phyloP scores from a whole-genome alignment of 768 basidiomycete genomes.

The Trametes coccinea region DNA sequence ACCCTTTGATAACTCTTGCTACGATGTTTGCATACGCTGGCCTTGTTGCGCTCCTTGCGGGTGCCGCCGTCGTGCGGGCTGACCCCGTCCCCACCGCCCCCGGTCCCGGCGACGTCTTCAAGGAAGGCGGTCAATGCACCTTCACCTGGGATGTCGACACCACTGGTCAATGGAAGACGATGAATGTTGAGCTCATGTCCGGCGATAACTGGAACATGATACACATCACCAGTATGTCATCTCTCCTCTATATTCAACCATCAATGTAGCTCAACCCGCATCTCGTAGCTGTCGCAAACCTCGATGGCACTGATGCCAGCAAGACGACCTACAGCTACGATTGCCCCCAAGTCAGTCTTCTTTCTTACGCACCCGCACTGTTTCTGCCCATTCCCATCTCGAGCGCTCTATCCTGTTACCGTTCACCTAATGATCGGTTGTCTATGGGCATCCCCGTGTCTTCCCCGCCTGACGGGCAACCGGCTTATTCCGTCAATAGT shows the following conservation, averaged over 20 bases:
- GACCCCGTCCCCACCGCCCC: conserved; percentile 62
- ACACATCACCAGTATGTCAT: conserved; percentile 57
- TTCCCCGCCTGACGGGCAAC: neutral
- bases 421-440: neutral
- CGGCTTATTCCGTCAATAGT: neutral
- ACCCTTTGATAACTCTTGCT: neutral
- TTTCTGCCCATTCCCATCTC: neutral
- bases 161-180: conserved; percentile 64
- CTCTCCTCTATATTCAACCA: neutral
- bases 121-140: conserved; percentile 54
- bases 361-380: neutral
- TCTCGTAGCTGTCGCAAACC: conserved; percentile 56
- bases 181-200: conserved; percentile 80
- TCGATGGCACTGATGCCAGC: conserved; percentile 56
- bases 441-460: neutral
- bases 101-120: conserved; percentile 57
- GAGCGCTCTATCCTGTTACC: neutral
- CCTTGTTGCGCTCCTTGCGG: conserved; percentile 27
- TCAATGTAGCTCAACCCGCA: conserved; percentile 13
- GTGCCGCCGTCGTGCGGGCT: conserved; percentile 47
- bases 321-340: conserved; percentile 50
- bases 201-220: conserved; percentile 73
- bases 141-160: conserved; percentile 62
- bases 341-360: conserved; percentile 61
- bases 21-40: conserved; percentile 29